Evolutionary conservation across 495 filamentous ascomycete genomes (phyloP), one percentile per base, ranked within the genome.

Genomic region (Apodospora peruviana): DNA sequence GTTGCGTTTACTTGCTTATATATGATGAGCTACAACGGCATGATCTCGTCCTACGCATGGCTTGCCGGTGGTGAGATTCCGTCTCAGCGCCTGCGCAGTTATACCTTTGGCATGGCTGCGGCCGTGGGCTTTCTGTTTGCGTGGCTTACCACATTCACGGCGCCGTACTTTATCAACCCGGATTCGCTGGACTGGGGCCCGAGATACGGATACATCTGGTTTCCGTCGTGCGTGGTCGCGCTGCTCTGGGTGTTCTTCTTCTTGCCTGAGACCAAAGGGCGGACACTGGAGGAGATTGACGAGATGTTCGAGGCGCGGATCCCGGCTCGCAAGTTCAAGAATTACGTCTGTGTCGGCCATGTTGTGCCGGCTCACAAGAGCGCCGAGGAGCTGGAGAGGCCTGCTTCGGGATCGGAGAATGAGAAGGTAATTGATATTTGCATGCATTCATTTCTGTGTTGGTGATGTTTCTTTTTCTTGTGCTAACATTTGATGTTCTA

Each of bases 91-190:
- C 65, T 81, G 20, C 71, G 78, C 5, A 72, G 68, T 22, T 78
- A 81, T 58, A 81, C 78, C 0, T 80, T 81, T 41, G 78, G 79
- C 40, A 51, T 80, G 22, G 77, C 78, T 1, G 71, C 77, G 0
- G 70, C 75, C 5, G 55, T 79, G 2, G 76, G 75, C 5, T 81
- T 79, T 56, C 63, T 78, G 40, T 68, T 69, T 23, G 75, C 74
- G 25, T 80, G 79, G 79, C 62, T 82, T 32, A 73, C 73, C 3
- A 80, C 77, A 8, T 82, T 82, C 49, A 80, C 78, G 0, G 76
- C 77, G 4, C 73, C 80, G 20, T 81, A 82, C 56, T 82, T 84
- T 53, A 82, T 84, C 59, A 83, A 82, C 54, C 78, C 80, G 1
- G 61, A 62, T 23, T 61, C 70, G 12, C 54, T 83, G 19, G 72